A percentile compares a stretch with the other conserved stretches of the same genome.
These are phyloP conservation scores for Coemansia sp. DNA, from an alignment of 192 early-diverging fungal species.

Conservation along the genomic window DNA sequence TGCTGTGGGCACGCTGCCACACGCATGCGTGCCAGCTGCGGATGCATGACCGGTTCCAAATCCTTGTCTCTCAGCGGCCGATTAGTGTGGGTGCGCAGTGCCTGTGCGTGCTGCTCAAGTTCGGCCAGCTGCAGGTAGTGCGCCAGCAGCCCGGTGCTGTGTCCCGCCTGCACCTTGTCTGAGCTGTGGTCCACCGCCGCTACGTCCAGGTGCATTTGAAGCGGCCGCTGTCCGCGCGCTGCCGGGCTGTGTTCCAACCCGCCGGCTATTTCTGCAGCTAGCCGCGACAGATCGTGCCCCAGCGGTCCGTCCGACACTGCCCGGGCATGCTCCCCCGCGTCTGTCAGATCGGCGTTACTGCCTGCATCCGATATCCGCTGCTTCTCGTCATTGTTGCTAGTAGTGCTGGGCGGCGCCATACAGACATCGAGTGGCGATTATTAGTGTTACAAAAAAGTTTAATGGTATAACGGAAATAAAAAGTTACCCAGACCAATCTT, in stretches of 20 bases:
- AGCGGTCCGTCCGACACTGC: background rate
- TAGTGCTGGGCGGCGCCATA: too few species aligned
- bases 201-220: slow-evolving; percentile 19
- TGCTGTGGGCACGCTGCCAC: background rate
- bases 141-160: slow-evolving; percentile 10
- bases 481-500: too few species aligned
- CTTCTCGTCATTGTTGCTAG: too few species aligned
- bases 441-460: too few species aligned
- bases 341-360: too few species aligned
- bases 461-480: too few species aligned
- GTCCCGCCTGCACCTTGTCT: background rate
- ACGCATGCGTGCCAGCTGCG: background rate
- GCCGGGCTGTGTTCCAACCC: background rate
- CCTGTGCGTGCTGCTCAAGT: slow-evolving; percentile 10
- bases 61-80: background rate
- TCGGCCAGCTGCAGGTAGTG: slow-evolving; percentile 27
- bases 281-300: background rate
- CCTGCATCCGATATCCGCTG: too few species aligned
- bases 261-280: background rate
- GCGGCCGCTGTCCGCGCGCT: slow-evolving; percentile 2
- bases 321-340: too few species aligned
- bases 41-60: background rate
- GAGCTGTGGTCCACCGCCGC: slow-evolving; percentile 12
- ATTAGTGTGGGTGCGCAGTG: background rate
- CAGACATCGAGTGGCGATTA: too few species aligned